phyloP scores from a whole-genome alignment of 2,329 filamentous ascomycete genomes.

The Xylaria digitata region DNA sequence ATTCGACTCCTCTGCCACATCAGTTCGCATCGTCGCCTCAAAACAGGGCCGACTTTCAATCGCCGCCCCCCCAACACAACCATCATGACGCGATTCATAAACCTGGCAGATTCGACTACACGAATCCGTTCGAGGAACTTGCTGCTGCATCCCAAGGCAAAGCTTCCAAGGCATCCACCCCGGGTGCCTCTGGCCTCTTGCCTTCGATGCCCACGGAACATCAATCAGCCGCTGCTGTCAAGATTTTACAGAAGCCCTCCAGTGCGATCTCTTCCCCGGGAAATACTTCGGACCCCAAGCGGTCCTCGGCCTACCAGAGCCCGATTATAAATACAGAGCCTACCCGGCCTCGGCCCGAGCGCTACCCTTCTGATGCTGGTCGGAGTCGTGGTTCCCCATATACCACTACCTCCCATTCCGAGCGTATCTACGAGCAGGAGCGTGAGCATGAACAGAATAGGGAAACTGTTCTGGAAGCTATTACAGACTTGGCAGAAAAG shows the following conservation, averaged over 20 bases:
- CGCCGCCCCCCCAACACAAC: slow-evolving; percentile 45
- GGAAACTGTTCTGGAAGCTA: slow-evolving; percentile 77
- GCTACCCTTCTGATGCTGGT: slow-evolving; percentile 47
- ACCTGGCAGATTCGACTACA: slow-evolving; percentile 51
- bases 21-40: slow-evolving; percentile 46
- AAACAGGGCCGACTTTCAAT: slow-evolving; percentile 45
- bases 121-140: slow-evolving; percentile 58
- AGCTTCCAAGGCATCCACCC: slow-evolving; percentile 55
- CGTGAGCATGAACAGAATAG: slow-evolving; percentile 52
- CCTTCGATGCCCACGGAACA: slow-evolving; percentile 46
- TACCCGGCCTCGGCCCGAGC: slow-evolving; percentile 46
- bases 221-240: slow-evolving; percentile 54
- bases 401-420: slow-evolving; percentile 26
- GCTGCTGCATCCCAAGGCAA: slow-evolving; percentile 56
- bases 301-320: slow-evolving; percentile 55
- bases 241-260: slow-evolving; percentile 64
- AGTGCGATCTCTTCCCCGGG: slow-evolving; percentile 51
- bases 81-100: slow-evolving; percentile 45
- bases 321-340: slow-evolving; percentile 59
- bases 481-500: slow-evolving; percentile 70
- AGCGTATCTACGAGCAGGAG: slow-evolving; percentile 27
- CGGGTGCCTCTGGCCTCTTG: slow-evolving; percentile 43
- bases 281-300: slow-evolving; percentile 34
- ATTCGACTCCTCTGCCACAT: slow-evolving; percentile 46
- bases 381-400: slow-evolving; percentile 34